Conservation (phyloP, 1,284 basidiomycete species). For the Papiliotrema fonsecae region DNA sequence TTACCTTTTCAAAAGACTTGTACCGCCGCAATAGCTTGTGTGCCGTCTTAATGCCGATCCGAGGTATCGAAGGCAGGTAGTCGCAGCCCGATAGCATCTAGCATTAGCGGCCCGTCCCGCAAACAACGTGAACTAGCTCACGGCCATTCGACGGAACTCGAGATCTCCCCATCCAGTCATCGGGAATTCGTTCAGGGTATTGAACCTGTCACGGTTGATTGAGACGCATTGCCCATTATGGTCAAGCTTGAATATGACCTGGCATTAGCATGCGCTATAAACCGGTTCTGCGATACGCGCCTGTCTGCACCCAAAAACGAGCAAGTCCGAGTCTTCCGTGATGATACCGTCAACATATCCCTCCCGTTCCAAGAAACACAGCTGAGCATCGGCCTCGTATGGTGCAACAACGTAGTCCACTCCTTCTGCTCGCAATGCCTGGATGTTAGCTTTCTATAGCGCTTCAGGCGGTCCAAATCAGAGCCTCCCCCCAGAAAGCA, state of each 20-base stretch:
- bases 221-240: slow-evolving; percentile 68
- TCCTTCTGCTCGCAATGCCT: slow-evolving; percentile 76
- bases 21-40: slow-evolving; percentile 73
- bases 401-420: slow-evolving; percentile 90
- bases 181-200: slow-evolving; percentile 66
- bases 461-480: not conserved
- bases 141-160: slow-evolving; percentile 88
- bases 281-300: slow-evolving; percentile 51
- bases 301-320: slow-evolving; percentile 89
- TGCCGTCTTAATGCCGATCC: slow-evolving; percentile 95
- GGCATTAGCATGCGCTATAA: not conserved
- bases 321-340: slow-evolving; percentile 96
- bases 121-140: slow-evolving; percentile 19
- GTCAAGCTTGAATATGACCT: slow-evolving; percentile 73
- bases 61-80: slow-evolving; percentile 93
- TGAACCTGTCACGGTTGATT: slow-evolving; percentile 74
- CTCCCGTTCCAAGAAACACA: slow-evolving; percentile 81
- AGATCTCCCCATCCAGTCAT: slow-evolving; percentile 82
- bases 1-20: slow-evolving; percentile 78
- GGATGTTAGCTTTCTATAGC: not conserved
- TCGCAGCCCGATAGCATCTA: slow-evolving; percentile 93
- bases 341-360: slow-evolving; percentile 87
- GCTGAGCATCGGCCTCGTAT: slow-evolving; percentile 97
- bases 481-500: not conserved
- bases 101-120: not conserved